Base-by-base conservation (phyloP, 176 grass and related monocot genomes). In the Calamus simplicifolius region DNA sequence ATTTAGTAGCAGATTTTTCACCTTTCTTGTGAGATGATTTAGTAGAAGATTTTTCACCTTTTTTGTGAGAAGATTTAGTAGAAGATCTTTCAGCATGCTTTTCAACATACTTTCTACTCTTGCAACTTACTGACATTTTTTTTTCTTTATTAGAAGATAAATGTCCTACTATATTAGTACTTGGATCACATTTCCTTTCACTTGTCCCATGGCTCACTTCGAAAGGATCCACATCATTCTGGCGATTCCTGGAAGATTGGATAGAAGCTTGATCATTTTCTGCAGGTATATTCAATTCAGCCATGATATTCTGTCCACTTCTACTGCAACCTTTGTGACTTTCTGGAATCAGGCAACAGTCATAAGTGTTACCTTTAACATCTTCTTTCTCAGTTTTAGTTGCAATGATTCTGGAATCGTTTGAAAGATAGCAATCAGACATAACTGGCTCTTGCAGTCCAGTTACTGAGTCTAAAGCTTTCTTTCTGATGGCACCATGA, bases 321-420 rank as follows among this genome's bases (percentile, higher is more conserved):
- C 17, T n/a, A 76, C 59, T 66, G 4, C 54, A 56, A 77, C 67
- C 73, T 54, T 51, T 82, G 57, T 59, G 58, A 66, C 64, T 51
- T 5, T 17, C 29, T 50, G 56, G 53, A 55, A 75, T 81, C 51
- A 61, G 67, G 50, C 57, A 50, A 78, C 56, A 68, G 29, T 54
- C 30, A 62, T 27, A 59, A 50, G 6, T 49, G 18, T 38, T 35
- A 25, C 29, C 57, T 65, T 68, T 62, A 16, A 51, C 50, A 69
- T 58, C 64, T 79, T 67, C 51, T 57, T 65, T 48, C 29, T 69
- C 63, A 52, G 71, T 56, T 59, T 76, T 81, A 69, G 59, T 82
- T 50, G 35, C 62, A 59, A 55, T 58, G 59, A 5, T 30, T 62
- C 28, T 16, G 13, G 49, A 73, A 62, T 50, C 15, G 54, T 73